Conservation (phyloP, 257 asterid species). For the Solanum chiquidenum region DNA sequence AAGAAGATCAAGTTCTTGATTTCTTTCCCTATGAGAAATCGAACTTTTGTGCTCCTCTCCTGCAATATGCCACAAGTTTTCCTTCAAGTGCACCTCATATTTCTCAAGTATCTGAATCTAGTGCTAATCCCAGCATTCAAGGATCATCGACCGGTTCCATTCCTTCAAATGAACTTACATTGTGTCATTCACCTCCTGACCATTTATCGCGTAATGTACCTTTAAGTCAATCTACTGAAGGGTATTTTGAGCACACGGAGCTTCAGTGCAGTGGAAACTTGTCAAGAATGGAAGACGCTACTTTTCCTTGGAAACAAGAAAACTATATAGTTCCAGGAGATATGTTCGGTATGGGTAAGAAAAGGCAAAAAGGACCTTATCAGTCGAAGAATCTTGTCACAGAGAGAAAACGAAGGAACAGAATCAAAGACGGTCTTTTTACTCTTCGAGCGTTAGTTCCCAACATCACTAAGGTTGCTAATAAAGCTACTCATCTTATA, state of each 20-base stretch:
- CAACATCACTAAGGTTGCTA: slow-evolving; percentile 61
- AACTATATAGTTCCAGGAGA: slow-evolving; percentile 1
- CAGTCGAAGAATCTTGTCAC: slow-evolving; percentile 76
- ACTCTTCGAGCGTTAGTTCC: slow-evolving; percentile 82
- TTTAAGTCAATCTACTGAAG: slow-evolving; percentile 19
- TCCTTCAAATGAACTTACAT: slow-evolving; percentile 29
- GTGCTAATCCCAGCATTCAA: slow-evolving; percentile 36
- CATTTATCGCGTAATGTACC: slow-evolving; percentile 8
- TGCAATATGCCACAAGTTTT: neutral
- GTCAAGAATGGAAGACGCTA: slow-evolving; percentile 9
- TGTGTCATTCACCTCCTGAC: slow-evolving; percentile 9
- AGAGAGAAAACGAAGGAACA: slow-evolving; percentile 74
- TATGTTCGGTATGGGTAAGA: slow-evolving; percentile 8
- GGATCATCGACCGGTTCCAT: slow-evolving; percentile 54
- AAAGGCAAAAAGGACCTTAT: slow-evolving; percentile 28
- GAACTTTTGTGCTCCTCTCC: slow-evolving; percentile 12
- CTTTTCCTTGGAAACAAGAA: neutral
- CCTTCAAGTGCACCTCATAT: neutral
- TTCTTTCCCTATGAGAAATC: slow-evolving; percentile 9
- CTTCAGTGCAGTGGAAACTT: slow-evolving; percentile 9
- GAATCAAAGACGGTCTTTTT: slow-evolving; percentile 54
- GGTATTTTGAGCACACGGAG: slow-evolving; percentile 7
- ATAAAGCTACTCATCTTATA: neutral
- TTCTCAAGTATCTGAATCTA: slow-evolving; percentile 19
- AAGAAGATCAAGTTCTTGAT: slow-evolving; percentile 6